These are phyloP conservation scores for Terana coerulea DNA, from an alignment of 768 basidiomycete genomes.

Conservation along the genomic window DNA sequence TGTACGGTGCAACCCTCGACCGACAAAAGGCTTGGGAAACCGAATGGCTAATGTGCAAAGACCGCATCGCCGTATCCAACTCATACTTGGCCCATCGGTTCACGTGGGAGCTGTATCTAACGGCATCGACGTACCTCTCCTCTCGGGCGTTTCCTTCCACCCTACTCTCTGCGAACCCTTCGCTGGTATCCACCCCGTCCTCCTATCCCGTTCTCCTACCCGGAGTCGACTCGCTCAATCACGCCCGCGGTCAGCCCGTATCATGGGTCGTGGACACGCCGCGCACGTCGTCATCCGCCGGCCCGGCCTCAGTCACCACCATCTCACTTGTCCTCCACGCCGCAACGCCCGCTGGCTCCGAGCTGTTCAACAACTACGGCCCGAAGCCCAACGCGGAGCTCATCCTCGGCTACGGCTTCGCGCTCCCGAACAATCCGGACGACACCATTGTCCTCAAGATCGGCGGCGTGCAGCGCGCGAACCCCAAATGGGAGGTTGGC, in stretches of 20 bases:
- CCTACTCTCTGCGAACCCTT: conserved; percentile 56
- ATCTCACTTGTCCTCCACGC: conserved; percentile 64
- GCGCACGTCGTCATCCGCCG: background rate
- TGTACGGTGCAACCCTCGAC: conserved; percentile 74
- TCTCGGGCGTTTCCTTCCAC: conserved; percentile 91
- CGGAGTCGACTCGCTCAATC: conserved; percentile 84
- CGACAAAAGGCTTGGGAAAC: conserved; percentile 54
- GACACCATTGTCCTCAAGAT: conserved; percentile 83
- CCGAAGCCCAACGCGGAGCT: conserved; percentile 88
- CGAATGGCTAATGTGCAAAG: conserved; percentile 59
- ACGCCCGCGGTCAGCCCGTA: conserved; percentile 73
- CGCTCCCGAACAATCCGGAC: conserved; percentile 72
- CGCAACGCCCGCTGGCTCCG: conserved; percentile 37
- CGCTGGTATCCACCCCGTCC: conserved; percentile 44
- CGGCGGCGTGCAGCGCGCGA: conserved; percentile 39
- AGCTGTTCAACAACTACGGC: conserved; percentile 91
- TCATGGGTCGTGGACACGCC: conserved; percentile 64
- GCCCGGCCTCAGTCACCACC: conserved; percentile 23
- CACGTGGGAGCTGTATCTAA: conserved; percentile 72
- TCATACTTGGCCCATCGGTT: conserved; percentile 32
- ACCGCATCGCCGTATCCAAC: conserved; percentile 28
- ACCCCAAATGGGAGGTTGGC: conserved; percentile 59
- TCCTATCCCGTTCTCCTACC: conserved; percentile 82
- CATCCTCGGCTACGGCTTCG: conserved; percentile 90
- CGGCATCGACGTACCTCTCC: conserved; percentile 72